phyloP scores from a whole-genome alignment of 805 yeast species.

The Zygosaccharomyces kombuchaensis region DNA sequence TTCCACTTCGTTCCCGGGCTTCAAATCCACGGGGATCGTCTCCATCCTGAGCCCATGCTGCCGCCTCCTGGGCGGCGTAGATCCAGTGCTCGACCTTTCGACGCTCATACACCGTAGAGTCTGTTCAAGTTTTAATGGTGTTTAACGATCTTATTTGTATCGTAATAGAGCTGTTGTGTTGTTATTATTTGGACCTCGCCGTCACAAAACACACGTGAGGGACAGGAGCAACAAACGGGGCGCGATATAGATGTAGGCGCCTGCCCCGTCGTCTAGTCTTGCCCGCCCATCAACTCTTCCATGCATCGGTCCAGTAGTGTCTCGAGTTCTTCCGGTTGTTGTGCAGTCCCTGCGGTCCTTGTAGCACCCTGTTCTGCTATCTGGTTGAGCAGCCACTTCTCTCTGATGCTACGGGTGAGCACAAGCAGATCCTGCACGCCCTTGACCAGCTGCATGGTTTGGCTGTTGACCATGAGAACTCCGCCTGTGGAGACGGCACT shows the following conservation, averaged over 20 bases:
- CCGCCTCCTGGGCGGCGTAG: conserved; percentile 10
- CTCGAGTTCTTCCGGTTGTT: conserved; percentile 20
- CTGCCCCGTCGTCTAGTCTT: neutral
- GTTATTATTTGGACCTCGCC: neutral
- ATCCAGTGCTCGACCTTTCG: conserved; percentile 9
- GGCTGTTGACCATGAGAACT: conserved; percentile 27
- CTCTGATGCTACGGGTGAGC: conserved; percentile 32
- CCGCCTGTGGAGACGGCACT: conserved; percentile 26
- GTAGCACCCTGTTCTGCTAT: conserved; percentile 21
- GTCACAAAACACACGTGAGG: conserved; percentile 6
- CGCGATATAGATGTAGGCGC: too few relatives aligned
- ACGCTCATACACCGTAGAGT: conserved; percentile 2
- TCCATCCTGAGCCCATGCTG: conserved; percentile 16
- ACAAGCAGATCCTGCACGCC: conserved; percentile 34
- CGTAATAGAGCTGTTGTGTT: neutral
- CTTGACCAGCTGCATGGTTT: conserved; percentile 31
- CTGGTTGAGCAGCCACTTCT: conserved; percentile 34
- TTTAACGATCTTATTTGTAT: neutral
- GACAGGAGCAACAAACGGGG: neutral
- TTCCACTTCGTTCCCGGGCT: conserved; percentile 3
- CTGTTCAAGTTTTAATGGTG: conserved; percentile 1
- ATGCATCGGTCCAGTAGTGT: conserved; percentile 22
- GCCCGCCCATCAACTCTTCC: conserved; percentile 18
- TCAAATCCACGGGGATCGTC: conserved; percentile 12
- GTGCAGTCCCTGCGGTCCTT: conserved; percentile 2